Evolutionary conservation across 441 rosid genomes (phyloP), one percentile per base, ranked within the genome.

Genomic region (Bruguiera hainesii): DNA sequence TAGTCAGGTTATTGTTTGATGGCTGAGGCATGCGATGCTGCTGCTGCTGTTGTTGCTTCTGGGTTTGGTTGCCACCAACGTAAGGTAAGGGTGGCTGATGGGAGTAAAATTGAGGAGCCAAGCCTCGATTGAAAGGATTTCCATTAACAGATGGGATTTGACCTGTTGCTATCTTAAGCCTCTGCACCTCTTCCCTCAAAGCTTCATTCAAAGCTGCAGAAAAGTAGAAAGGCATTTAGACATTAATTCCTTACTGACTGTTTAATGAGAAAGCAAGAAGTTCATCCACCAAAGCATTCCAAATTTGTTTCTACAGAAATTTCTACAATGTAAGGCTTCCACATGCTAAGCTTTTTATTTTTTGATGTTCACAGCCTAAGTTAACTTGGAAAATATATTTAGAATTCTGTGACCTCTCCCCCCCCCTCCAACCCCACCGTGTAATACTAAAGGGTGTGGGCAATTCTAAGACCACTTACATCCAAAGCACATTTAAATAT

Each of bases 121-220:
- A 70, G 51, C 73, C 69, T 49, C 83, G 71, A 60, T 72, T 76
- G 66, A 78, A 90, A 50, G 87, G 86, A 58, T 78, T 84, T 55
- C 89, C 89, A 56, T 85, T 87, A 52, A 72, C 84, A 13, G 82
- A 89, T 85, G 64, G 89, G 81, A 59, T 78, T 76, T 89, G 94
- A 37, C 89, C 84, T 0, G 97, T 85, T 9, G 87, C 81, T 60
- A 90, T 84, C 78, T 86, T 93, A 65, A 93, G 96, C 79, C 96
- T 82, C 73, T 89, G 88, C 65, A 93, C 91, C 83, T 93, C 98
- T 42, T 85, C 97, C 66, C 84, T 84, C 74, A 90, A 74, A 8
- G 89, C 82, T 67, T 93, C 96, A 52, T 90, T 89, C 66, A 93
- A 80, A 62, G 98, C 98, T 93, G 85, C 77, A 85, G 50, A 39